Evolutionary conservation across 176 grass and related monocot genomes (phyloP), one percentile per base, ranked within the genome.

Genomic region (Oryza meridionalis): DNA sequence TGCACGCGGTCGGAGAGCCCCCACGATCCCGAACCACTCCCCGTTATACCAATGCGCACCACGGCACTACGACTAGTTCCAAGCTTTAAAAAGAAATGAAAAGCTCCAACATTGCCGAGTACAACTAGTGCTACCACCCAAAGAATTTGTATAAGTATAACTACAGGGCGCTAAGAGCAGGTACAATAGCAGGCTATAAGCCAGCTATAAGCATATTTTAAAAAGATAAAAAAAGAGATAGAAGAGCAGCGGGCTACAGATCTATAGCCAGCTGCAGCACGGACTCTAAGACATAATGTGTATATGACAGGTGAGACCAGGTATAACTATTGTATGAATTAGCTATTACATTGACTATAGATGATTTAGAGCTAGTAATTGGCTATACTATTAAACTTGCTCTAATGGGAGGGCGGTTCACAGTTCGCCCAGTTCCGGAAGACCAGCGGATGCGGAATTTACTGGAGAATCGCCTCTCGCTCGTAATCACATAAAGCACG

Each of bases 21-120:
- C 35, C 35, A 37, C 35, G 35, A 37, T 37, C 74, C 59, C 67
- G 31, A 72, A 72, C 79, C 73, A 77, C 76, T 71, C 81, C 19
- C 1, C 53, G 17, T n/a, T 19, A 17, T 51, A 1, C 49, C 49
- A 51, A 51, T 0, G 49, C 4, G 40, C 53, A 26, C 26, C 67
- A 62, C 75, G 9, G 37, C 83, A 7, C 37, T 0, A 11, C 38
- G 38, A 11, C 50, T 72, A 64, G 75, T 19, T 63, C 67, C 67
- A 21, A 55, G 49, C 15, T 11, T 46, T 51, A 6, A 4, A 17
- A 17, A 51, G 17, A 55, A 63, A 38, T 38, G 37, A 67, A 51
- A 51, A 27, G 81, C 53, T 75, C 81, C 71, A 84, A 84, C 29
- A 51, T 21, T 4, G 59, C 29, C 81, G 7, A n/a, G 5, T 25